Evolutionary conservation across 1,139 yeast species (phyloP), one percentile per base, ranked within the genome.

Genomic region (Yarrowia galli): DNA sequence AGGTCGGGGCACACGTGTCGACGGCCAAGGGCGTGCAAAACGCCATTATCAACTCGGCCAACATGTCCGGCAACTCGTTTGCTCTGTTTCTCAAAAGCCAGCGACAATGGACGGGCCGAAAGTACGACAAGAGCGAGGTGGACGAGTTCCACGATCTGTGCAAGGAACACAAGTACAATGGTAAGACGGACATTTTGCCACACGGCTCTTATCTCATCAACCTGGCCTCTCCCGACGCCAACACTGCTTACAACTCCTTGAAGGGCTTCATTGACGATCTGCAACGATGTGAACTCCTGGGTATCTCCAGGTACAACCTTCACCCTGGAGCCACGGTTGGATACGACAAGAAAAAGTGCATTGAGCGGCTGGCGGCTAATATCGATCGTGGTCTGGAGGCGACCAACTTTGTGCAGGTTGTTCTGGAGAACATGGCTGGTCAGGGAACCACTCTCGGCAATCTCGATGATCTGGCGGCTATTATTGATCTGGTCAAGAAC

Each of bases 381-480:
- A 88, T 95, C 72, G 95, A 96, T 76, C 82, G 80, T 53, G 98
- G 97, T 8, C 89, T 91, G 58, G 78, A 79, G 38, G 87, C 87
- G 68, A 95, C 99, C 0, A 74, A 79, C 7, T 89, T 87, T 75
- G 98, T 95, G 42, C 92, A 89, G 75, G 88, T 95, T 65, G 97
- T 95, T 15, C 83, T 96, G 69, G 99, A 95, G 76, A 95, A 95
- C 75, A 95, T 96, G 99, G 98, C 99, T 0, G 99, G 99, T 15
- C 97, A 92, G 73, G 97, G 97, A 9, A 89, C 91, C 71, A 69
- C 75, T 22, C 89, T 95, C 64, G 99, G 99, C 0, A 82, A 85
- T 61, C 79, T 95, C 49, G 87, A 89, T 72, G 99, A 95, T 74
- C 81, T 95, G 60, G 81, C 84, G 43, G 85, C 84, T 40, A 93